These are phyloP conservation scores for Ilex aquifolium DNA, from an alignment of 257 asterid genomes.

Conservation along the genomic window DNA sequence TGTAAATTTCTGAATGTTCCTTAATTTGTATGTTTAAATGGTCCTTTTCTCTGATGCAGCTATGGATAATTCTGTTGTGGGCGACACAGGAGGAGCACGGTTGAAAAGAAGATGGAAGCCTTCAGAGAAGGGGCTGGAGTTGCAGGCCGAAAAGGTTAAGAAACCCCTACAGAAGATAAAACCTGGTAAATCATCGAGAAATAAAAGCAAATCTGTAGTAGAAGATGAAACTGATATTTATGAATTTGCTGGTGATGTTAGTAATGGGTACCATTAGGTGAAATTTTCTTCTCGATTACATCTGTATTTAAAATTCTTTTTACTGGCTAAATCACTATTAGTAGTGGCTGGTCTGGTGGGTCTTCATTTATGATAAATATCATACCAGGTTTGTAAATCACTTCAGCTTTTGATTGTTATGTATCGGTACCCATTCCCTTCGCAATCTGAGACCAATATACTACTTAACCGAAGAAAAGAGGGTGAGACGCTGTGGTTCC, in stretches of 20 bases:
- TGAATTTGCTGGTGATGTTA: not conserved
- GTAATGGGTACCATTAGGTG: not conserved
- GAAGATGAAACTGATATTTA: conserved; percentile 3
- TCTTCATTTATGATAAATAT: too few relatives aligned
- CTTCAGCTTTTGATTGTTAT: too few relatives aligned
- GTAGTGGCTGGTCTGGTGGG: too few relatives aligned
- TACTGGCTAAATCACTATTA: not conserved
- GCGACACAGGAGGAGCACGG: conserved; percentile 54
- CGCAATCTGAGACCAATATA: too few relatives aligned
- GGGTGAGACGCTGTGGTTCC: too few relatives aligned
- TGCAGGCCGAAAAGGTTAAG: conserved; percentile 49
- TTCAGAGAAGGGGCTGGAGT: conserved; percentile 60
- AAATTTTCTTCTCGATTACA: not conserved
- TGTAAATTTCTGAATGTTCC: too few relatives aligned
- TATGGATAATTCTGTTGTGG: conserved; percentile 57
- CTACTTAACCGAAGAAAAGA: too few relatives aligned
- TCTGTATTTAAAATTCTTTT: not conserved
- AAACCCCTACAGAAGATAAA: conserved; percentile 39
- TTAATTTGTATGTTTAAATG: too few relatives aligned
- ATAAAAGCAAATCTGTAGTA: conserved; percentile 18
- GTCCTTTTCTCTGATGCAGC: conserved; percentile 18
- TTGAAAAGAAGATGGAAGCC: conserved; percentile 59
- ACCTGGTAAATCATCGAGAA: conserved; percentile 29
- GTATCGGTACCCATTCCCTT: too few relatives aligned
- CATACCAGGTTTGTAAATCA: too few relatives aligned